phyloP scores from a whole-genome alignment of 306 rosid genomes.

The Ziziphus jujuba region DNA sequence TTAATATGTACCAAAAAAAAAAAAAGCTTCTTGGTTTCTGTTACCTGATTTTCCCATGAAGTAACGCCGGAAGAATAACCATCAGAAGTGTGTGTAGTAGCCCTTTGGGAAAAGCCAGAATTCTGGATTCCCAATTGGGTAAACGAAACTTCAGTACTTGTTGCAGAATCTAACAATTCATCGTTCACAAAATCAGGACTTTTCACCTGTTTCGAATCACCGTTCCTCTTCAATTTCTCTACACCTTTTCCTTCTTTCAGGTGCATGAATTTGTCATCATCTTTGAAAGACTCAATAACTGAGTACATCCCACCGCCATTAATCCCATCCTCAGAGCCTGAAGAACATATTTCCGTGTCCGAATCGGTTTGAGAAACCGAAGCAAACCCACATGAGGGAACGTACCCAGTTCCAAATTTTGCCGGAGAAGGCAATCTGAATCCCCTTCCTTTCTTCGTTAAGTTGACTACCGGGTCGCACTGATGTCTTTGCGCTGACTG shows the following conservation, averaged over 20 bases:
- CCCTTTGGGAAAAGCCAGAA: background rate
- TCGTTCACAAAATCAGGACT: background rate
- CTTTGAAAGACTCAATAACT: slow-evolving; percentile 8
- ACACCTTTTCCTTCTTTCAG: background rate
- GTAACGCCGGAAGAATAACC: slow-evolving; percentile 1
- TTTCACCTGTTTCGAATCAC: background rate
- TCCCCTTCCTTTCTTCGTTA: background rate
- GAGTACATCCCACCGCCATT: slow-evolving; percentile 2
- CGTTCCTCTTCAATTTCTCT: background rate
- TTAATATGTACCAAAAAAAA: background rate
- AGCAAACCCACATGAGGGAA: slow-evolving; percentile 4
- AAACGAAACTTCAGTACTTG: slow-evolving; percentile 20
- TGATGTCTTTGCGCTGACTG: background rate
- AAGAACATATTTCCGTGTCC: slow-evolving; percentile 22
- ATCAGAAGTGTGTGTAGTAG: background rate
- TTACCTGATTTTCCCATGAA: background rate
- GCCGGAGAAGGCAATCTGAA: slow-evolving; percentile 14
- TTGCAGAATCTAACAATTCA: slow-evolving; percentile 13
- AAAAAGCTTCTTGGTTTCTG: background rate
- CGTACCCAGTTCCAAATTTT: slow-evolving; percentile 8
- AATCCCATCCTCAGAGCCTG: slow-evolving; percentile 17
- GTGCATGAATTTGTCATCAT: background rate
- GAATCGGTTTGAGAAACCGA: slow-evolving; percentile 2
- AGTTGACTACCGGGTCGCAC: background rate
- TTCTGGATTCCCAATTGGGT: background rate